phyloP scores from a whole-genome alignment of 257 asterid genomes.

The Ligustrum vulgare region DNA sequence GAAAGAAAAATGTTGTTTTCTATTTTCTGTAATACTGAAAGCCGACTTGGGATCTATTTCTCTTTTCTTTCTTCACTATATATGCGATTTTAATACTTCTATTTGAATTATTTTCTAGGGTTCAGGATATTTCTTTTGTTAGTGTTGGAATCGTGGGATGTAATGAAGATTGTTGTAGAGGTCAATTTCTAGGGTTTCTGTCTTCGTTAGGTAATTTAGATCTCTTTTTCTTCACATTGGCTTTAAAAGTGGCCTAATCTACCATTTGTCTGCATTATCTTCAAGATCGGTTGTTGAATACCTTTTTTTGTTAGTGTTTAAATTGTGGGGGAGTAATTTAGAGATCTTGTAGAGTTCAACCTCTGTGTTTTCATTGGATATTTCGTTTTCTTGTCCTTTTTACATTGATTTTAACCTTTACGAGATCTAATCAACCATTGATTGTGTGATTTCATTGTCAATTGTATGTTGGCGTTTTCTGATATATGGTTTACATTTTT shows the following conservation, averaged over 20 bases:
- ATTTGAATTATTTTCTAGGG: constrained; percentile 1
- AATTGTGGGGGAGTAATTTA: too few species aligned
- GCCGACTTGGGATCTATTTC: constrained; percentile 25
- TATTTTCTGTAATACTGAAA: neutral
- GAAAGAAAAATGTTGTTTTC: neutral
- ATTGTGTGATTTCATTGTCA: neutral
- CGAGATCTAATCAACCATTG: neutral
- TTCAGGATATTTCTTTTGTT: neutral
- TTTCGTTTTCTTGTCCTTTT: neutral
- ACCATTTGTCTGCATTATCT: too few species aligned
- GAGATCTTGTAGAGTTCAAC: too few species aligned
- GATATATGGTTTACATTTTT: neutral
- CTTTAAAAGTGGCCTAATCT: neutral
- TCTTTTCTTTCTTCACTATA: constrained; percentile 14
- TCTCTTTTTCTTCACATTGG: neutral
- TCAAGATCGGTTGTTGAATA: too few species aligned
- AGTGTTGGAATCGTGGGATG: neutral
- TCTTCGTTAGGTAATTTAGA: neutral
- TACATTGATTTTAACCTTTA: neutral
- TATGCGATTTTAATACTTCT: constrained; percentile 14
- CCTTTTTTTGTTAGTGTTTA: neutral
- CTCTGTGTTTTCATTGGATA: neutral
- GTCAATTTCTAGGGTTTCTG: too few species aligned
- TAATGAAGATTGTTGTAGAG: too few species aligned
- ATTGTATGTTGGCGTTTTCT: neutral